Percentiles rank a stretch among this genome's conserved stretches.
phyloP scores from a whole-genome alignment of 768 basidiomycete genomes.

The Russula emetica region DNA sequence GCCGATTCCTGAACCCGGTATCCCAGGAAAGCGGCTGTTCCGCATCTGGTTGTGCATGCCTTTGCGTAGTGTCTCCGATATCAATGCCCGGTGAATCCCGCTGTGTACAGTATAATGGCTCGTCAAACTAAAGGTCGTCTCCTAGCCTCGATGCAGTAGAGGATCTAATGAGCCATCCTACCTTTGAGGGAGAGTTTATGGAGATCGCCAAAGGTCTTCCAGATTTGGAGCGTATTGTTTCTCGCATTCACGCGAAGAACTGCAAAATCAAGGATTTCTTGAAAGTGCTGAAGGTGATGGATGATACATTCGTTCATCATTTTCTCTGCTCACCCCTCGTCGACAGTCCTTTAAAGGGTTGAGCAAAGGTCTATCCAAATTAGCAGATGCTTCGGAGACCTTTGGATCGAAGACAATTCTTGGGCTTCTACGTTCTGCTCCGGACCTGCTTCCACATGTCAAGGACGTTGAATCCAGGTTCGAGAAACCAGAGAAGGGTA shows the following conservation, averaged over 20 bases:
- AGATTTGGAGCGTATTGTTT: conserved; percentile 90
- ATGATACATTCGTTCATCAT: not conserved
- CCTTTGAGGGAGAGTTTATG: conserved; percentile 72
- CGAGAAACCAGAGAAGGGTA: conserved; percentile 59
- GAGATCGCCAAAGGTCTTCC: conserved; percentile 77
- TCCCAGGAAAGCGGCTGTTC: conserved; percentile 85
- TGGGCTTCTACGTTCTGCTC: conserved; percentile 72
- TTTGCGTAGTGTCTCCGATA: conserved; percentile 71
- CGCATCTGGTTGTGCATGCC: conserved; percentile 96
- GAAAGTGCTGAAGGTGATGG: conserved; percentile 66
- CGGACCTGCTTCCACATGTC: conserved; percentile 69
- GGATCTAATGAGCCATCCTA: conserved; percentile 77
- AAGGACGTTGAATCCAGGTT: conserved; percentile 73
- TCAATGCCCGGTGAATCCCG: conserved; percentile 72
- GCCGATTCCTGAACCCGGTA: not conserved
- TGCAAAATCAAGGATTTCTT: conserved; percentile 85
- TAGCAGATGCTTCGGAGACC: conserved; percentile 60
- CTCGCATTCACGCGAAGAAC: conserved; percentile 90
- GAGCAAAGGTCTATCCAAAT: conserved; percentile 56
- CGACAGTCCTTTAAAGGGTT: conserved; percentile 70
- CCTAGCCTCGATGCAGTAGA: conserved; percentile 88
- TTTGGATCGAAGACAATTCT: conserved; percentile 77
- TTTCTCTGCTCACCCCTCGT: not conserved
- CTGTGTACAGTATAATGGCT: not conserved
- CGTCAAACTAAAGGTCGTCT: not conserved